These are phyloP conservation scores for Leucaena leucocephala DNA, from an alignment of 306 rosid species.

Conservation along the genomic window DNA sequence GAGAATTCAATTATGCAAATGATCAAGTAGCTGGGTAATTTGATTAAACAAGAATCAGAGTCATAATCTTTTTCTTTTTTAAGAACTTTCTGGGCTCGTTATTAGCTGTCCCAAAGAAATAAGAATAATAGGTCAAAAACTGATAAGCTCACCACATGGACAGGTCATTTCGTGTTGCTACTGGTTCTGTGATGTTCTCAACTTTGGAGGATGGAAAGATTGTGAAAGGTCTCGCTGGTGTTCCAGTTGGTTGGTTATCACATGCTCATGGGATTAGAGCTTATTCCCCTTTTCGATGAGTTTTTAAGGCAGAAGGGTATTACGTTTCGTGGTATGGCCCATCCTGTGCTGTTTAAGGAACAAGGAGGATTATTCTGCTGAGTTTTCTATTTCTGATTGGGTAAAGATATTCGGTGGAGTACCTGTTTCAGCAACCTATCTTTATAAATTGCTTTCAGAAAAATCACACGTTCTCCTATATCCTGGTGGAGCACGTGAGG, in stretches of 20 bases:
- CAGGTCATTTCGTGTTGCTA: conserved; percentile 56
- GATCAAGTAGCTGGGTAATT: conserved; percentile 68
- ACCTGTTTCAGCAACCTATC: conserved; percentile 73
- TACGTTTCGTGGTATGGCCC: conserved; percentile 74
- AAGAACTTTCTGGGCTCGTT: conserved; percentile 1
- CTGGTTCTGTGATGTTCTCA: conserved; percentile 77
- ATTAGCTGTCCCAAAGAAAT: conserved; percentile 23
- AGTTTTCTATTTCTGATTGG: conserved; percentile 55
- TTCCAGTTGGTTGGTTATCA: conserved; percentile 87
- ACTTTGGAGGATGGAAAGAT: conserved; percentile 85
- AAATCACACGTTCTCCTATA: conserved; percentile 85
- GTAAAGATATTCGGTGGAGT: conserved; percentile 75
- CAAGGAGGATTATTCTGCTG: conserved; percentile 34
- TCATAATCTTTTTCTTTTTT: not conserved
- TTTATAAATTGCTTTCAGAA: conserved; percentile 66
- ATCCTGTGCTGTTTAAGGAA: conserved; percentile 60
- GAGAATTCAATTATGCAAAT: conserved; percentile 58
- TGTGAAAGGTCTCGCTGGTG: conserved; percentile 86
- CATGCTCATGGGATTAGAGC: conserved; percentile 75
- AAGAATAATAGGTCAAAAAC: conserved; percentile 1
- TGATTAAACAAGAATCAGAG: not conserved
- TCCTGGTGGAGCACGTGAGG: conserved; percentile 98
- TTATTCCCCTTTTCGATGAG: conserved; percentile 50
- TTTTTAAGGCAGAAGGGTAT: conserved; percentile 71
- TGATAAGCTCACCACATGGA: conserved; percentile 29